phyloP scores from a whole-genome alignment of 768 basidiomycete species.

The Rickenella mellea region DNA sequence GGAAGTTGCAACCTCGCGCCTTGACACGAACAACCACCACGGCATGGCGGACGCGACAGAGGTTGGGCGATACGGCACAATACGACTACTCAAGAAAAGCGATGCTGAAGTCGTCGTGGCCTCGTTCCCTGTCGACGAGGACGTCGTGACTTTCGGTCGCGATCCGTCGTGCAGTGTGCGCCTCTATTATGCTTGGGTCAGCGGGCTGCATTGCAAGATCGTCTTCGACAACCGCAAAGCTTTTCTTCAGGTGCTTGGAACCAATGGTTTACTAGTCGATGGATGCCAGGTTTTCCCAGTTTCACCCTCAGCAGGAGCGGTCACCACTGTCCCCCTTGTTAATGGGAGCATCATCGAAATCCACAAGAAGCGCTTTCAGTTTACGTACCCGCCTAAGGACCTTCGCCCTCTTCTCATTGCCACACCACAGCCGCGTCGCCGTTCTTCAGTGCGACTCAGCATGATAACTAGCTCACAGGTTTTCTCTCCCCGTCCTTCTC shows the following conservation, averaged over 20 bases:
- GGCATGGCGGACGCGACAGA: constrained; percentile 31
- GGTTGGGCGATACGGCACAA: constrained; percentile 57
- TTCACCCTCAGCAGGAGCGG: constrained; percentile 14
- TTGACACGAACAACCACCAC: background rate
- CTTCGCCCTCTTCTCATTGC: constrained; percentile 42
- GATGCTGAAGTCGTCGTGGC: constrained; percentile 41
- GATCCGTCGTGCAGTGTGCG: constrained; percentile 56
- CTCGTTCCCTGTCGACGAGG: constrained; percentile 63
- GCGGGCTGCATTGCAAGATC: constrained; percentile 56
- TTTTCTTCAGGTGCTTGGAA: constrained; percentile 55
- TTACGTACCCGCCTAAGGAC: constrained; percentile 68
- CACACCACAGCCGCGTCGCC: constrained; percentile 29
- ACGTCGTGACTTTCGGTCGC: constrained; percentile 59
- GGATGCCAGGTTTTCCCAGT: constrained; percentile 52
- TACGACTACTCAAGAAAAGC: constrained; percentile 50
- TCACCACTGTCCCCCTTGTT: constrained; percentile 51
- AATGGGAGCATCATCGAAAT: constrained; percentile 64
- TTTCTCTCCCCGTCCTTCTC: constrained; percentile 54
- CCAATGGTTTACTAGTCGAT: constrained; percentile 49
- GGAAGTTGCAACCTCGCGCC: background rate
- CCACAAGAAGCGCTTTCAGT: constrained; percentile 60
- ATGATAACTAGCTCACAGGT: constrained; percentile 73
- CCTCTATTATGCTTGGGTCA: constrained; percentile 59
- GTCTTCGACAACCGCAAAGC: constrained; percentile 63
- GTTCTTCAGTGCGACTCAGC: constrained; percentile 47